phyloP scores from a whole-genome alignment of 768 basidiomycete genomes.

The Russula olivacea region DNA sequence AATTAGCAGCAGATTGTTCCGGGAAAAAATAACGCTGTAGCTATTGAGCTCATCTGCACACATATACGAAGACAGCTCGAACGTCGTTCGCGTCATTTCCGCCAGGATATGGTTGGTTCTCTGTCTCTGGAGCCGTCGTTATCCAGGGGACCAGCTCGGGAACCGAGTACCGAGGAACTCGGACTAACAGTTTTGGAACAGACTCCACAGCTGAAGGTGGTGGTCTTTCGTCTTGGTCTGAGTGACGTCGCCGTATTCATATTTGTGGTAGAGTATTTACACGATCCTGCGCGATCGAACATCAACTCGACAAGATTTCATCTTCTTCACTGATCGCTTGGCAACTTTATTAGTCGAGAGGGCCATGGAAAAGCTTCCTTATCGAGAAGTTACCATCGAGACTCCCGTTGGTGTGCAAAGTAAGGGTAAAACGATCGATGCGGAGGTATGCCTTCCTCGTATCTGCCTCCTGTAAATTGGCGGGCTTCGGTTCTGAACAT shows the following conservation, averaged over 20 bases:
- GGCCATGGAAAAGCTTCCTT: constrained; percentile 80
- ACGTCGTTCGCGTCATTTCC: constrained; percentile 67
- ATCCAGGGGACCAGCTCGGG: constrained; percentile 23
- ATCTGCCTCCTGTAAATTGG: not conserved
- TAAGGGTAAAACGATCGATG: constrained; percentile 56
- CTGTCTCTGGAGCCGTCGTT: constrained; percentile 26
- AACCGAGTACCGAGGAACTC: constrained; percentile 37
- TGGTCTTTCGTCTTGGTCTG: constrained; percentile 12
- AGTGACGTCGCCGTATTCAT: constrained; percentile 1
- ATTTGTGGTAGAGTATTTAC: constrained; percentile 65
- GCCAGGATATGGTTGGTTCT: constrained; percentile 57
- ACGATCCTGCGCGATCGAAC: constrained; percentile 73
- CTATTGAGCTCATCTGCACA: constrained; percentile 88
- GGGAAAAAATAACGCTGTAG: constrained; percentile 80
- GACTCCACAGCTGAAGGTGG: constrained; percentile 75
- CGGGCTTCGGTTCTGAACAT: not conserved
- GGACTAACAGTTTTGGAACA: constrained; percentile 62
- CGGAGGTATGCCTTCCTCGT: constrained; percentile 40
- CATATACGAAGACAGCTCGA: constrained; percentile 83
- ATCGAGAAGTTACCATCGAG: constrained; percentile 47
- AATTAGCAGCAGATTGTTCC: constrained; percentile 77
- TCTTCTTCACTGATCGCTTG: constrained; percentile 86
- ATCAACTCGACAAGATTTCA: constrained; percentile 79
- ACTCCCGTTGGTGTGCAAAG: constrained; percentile 60
- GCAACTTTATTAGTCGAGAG: constrained; percentile 80